Base-by-base conservation (phyloP, 352 stramenopile species). In the Phytophthora pluvialis region DNA sequence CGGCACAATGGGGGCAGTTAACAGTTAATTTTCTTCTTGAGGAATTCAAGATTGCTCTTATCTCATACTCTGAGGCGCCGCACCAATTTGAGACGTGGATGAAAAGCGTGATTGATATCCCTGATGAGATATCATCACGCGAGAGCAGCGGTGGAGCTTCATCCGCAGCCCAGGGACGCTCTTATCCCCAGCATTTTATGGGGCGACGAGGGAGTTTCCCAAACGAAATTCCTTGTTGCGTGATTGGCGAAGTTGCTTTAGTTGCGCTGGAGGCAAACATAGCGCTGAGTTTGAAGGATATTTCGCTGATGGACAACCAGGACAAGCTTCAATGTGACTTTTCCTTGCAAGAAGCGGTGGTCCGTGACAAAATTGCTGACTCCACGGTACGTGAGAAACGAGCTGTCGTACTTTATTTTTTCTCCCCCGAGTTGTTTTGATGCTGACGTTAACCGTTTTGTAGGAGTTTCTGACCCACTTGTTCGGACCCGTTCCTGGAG, bases 11-110 rank as follows among this genome's bases (percentile, higher is more conserved):
- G 52, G 48, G 58, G 21, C 69, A 51, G 9, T 28, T 77, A 29
- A 66, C 52, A 44, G 40, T 80, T 3, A 59, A 65, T 21, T 70
- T 80, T 16, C 31, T 75, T 3, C 48, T 86, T 28, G 70, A 85
- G 32, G 77, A 86, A 48, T 68, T 88, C 33, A 88, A 84, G 49
- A 48, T 88, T 35, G 72, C 70, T 15, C 46, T 86, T 26, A 65
- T 78, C 16, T 81, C 77, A 12, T 76, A 78, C 31, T 83, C 75
- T 0, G 77, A 85, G 33, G 62, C 64, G 1, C 64, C 74, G 13
- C 71, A 81, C 25, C 53, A 83, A 35, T 82, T 88, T 42, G 79
- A 88, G 49, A 63, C 63, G 18, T 86, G 75, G 79, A 77, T 88
- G 73, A 85, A 83, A 63, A 73, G 57, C 47, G 53, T 63, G 26